Base-by-base conservation (phyloP, 306 rosid species). In the Acmispon strigosus region DNA sequence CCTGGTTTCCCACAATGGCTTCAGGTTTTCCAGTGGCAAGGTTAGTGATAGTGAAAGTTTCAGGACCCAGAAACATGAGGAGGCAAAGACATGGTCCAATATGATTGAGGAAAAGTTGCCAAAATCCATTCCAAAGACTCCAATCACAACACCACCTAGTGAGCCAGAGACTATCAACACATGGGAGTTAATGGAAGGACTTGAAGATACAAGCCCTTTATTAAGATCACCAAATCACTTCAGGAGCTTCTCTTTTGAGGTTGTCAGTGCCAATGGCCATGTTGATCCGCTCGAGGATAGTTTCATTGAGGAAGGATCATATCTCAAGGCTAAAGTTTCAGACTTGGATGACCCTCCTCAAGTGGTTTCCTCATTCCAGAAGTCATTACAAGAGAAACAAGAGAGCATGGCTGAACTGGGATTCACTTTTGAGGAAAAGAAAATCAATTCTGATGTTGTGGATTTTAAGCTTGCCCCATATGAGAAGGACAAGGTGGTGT, bases 141-240 rank as follows among this genome's bases (percentile, higher is more conserved):
- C 97, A 51, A 73, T 45, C 59, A 64, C 82, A 76, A 86, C 92
- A 37, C 92, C 97, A 16, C 84, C 90, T 1, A 89, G 96, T 15
- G 99, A 91, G 83, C 85, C 91, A 6, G 99, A 94, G 81, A 84
- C 83, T n/a, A 94, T 94, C 80, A 84, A 95, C 64, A 66, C 83
- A 17, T 91, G 99, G 97, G 97, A 95, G 76, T 70, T 95, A 6
- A 91, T 91, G 99, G 99, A 86, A 81, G 99, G 99, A 1, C 96
- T 95, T 15, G 99, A 95, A 69, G 99, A 91, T 3, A 59, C 27
- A 1, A 87, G 87, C 45, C 96, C 99, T 39, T 72, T 32, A 32
- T 27, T 82, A 12, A 66, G 89, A 49, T 85, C 96, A 17, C 94
- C 97, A 12, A 61, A 42, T 64, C 90, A 74, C 17, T 39, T 80